A percentile compares a stretch with the other conserved stretches of the same genome.
phyloP scores from a whole-genome alignment of 2,329 filamentous ascomycete species.

The Thelonectria discophora region DNA sequence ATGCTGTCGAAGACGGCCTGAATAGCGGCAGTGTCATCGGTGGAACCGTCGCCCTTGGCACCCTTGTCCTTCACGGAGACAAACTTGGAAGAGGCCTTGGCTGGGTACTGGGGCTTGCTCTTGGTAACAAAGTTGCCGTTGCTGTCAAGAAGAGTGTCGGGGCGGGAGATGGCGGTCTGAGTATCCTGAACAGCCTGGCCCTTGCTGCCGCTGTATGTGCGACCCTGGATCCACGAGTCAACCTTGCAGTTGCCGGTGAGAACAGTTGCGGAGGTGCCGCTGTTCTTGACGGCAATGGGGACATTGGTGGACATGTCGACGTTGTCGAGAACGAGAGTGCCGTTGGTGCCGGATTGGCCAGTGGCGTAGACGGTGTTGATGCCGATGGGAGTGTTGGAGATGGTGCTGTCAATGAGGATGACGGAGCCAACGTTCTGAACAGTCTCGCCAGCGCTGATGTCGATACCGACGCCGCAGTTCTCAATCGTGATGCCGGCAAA shows the following conservation, averaged over 20 bases:
- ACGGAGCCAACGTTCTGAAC: conserved; percentile 80
- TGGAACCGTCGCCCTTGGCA: conserved; percentile 85
- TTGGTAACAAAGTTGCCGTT: conserved; percentile 80
- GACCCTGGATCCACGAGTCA: conserved; percentile 80
- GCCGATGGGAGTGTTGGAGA: conserved; percentile 78
- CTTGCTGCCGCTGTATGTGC: conserved; percentile 66
- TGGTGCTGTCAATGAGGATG: conserved; percentile 80
- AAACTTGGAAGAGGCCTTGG: conserved; percentile 72
- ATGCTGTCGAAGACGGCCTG: conserved; percentile 79
- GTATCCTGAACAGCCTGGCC: conserved; percentile 67
- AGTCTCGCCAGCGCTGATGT: conserved; percentile 75
- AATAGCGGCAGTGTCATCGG: conserved; percentile 87
- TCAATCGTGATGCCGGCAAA: conserved; percentile 81
- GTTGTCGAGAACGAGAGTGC: conserved; percentile 87
- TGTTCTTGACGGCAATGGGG: conserved; percentile 70
- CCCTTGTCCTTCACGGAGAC: conserved; percentile 84
- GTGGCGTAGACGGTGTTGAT: conserved; percentile 78
- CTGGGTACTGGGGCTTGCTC: conserved; percentile 88
- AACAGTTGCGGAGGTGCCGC: conserved; percentile 65
- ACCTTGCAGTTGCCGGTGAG: conserved; percentile 76
- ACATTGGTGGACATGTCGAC: conserved; percentile 80
- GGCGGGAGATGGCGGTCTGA: conserved; percentile 66
- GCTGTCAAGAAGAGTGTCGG: conserved; percentile 69
- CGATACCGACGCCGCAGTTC: conserved; percentile 77
- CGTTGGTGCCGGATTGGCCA: conserved; percentile 72